Evolutionary conservation across 2,329 filamentous ascomycete species (phyloP).

Genomic region (Penicillium oxalicum): DNA sequence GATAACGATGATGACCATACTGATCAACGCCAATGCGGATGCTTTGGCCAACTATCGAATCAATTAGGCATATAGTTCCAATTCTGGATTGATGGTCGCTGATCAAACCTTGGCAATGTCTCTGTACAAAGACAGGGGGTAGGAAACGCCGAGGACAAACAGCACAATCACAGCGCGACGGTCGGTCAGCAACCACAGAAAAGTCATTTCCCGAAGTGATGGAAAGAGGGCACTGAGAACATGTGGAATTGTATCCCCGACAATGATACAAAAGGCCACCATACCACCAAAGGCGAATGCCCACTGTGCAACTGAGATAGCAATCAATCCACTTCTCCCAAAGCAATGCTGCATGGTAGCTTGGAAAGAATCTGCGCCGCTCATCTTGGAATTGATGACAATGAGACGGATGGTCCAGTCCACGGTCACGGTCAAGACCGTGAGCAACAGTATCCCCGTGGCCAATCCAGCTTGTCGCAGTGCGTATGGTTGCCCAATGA

Average conservation of each 20-base stretch:
- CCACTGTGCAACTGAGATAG: conserved; percentile 91
- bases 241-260: conserved; percentile 92
- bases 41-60: conserved; percentile 76
- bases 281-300: conserved; percentile 98
- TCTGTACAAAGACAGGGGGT: conserved; percentile 84
- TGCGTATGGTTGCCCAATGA: conserved; percentile 88
- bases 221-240: conserved; percentile 81
- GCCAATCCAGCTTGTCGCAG: conserved; percentile 83
- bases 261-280: conserved; percentile 96
- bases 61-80: conserved; percentile 18
- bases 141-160: conserved; percentile 79
- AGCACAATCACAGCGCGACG: conserved; percentile 80
- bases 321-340: conserved; percentile 77
- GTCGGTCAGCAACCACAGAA: conserved; percentile 76
- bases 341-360: conserved; percentile 95
- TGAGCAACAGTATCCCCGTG: conserved; percentile 70
- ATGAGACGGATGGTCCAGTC: conserved; percentile 98
- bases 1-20: conserved; percentile 84
- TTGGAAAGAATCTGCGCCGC: conserved; percentile 89
- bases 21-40: conserved; percentile 83
- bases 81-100: background rate
- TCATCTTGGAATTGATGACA: conserved; percentile 95
- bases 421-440: conserved; percentile 73
- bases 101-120: conserved; percentile 84
- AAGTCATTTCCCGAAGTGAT: conserved; percentile 61